Conservation (phyloP, 164 flowering plant genomes). For the Cinnamomum micranthum region DNA sequence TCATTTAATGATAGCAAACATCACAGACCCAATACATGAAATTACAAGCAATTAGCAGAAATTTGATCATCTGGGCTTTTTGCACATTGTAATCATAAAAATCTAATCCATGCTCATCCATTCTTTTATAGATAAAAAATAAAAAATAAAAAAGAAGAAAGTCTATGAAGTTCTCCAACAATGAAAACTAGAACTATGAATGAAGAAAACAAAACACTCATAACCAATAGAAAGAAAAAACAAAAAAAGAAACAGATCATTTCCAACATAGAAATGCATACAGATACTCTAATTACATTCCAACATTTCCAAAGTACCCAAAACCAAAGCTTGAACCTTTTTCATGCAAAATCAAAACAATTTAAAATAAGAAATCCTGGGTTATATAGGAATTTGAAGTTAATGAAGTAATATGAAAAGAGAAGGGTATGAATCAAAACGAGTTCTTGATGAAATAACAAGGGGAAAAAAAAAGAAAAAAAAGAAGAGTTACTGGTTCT, state of each 20-base stretch:
- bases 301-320: background rate
- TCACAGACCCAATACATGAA: background rate
- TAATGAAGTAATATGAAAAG: background rate
- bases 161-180: background rate
- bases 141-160: background rate
- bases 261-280: background rate
- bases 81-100: background rate
- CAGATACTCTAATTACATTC: background rate
- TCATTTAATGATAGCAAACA: background rate
- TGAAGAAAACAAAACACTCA: background rate
- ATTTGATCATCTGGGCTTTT: background rate
- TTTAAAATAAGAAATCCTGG: no score
- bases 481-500: constrained; percentile 50
- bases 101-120: background rate
- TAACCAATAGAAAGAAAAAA: background rate
- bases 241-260: background rate
- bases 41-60: background rate
- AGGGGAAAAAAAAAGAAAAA: background rate
- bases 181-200: background rate
- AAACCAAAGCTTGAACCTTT: background rate
- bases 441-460: background rate
- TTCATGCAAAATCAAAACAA: background rate
- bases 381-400: background rate
- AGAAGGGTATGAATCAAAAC: background rate
- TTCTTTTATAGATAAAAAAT: no score